Percentiles rank a stretch among this genome's conserved stretches.
Conservation (phyloP, 2,329 filamentous ascomycete species). For the Lojkania enalia region DNA sequence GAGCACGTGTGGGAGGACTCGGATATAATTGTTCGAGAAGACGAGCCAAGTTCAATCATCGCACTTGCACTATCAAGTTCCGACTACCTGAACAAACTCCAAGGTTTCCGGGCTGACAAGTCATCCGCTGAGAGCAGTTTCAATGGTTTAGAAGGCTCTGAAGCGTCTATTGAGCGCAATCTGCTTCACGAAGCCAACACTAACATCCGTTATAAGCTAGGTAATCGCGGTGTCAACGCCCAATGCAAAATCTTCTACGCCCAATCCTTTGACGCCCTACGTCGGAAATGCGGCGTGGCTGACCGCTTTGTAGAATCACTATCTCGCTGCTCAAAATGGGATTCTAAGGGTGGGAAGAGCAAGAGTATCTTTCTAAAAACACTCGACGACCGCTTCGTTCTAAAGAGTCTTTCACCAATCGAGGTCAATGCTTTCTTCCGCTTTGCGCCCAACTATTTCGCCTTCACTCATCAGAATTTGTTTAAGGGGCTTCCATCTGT, state of each 20-base stretch:
- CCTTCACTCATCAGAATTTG: constrained; percentile 92
- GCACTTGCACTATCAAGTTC: constrained; percentile 87
- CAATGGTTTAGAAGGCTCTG: constrained; percentile 41
- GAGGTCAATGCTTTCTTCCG: constrained; percentile 93
- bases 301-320: constrained; percentile 95
- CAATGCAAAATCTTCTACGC: constrained; percentile 99
- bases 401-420: constrained; percentile 87
- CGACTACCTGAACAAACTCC: constrained; percentile 82
- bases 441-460: constrained; percentile 96
- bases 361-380: constrained; percentile 98
- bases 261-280: constrained; percentile 93
- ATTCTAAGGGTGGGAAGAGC: constrained; percentile 96
- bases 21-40: constrained; percentile 94
- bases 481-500: constrained; percentile 93
- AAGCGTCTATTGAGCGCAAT: constrained; percentile 81
- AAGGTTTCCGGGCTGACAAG: constrained; percentile 59
- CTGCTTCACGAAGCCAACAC: constrained; percentile 83
- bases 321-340: constrained; percentile 95
- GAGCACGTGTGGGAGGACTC: constrained; percentile 98
- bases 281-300: constrained; percentile 87
- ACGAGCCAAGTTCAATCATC: constrained; percentile 95
- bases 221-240: constrained; percentile 90
- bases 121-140: constrained; percentile 22
- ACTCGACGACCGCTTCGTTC: constrained; percentile 87
- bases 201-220: constrained; percentile 94